Evolutionary conservation across 2,329 filamentous ascomycete genomes (phyloP).

Genomic region (Ilyonectria destructans): DNA sequence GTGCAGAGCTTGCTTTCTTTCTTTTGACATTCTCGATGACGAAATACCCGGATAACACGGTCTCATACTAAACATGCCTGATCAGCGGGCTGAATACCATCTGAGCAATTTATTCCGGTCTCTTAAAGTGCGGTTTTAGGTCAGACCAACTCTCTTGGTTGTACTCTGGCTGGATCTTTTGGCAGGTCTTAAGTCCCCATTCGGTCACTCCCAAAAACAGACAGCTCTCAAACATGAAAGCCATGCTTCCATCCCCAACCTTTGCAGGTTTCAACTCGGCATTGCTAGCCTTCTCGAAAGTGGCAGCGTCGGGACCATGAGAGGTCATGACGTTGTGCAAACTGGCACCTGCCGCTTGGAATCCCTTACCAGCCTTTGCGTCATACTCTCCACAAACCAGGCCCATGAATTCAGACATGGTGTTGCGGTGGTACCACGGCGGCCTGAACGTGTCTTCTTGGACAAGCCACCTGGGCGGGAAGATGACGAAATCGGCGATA

Average conservation of each 20-base stretch:
- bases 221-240: constrained; percentile 81
- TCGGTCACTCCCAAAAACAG: constrained; percentile 81
- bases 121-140: constrained; percentile 41
- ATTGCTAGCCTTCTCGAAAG: constrained; percentile 70
- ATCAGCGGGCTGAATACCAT: not conserved
- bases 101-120: constrained; percentile 17
- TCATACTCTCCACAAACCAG: constrained; percentile 73
- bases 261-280: constrained; percentile 70
- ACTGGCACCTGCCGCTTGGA: constrained; percentile 72
- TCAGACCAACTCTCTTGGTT: constrained; percentile 82
- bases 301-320: constrained; percentile 73
- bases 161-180: constrained; percentile 76
- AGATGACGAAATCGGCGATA: constrained; percentile 81
- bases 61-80: not conserved
- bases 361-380: constrained; percentile 72
- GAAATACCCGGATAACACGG: not conserved
- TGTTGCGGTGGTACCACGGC: constrained; percentile 82
- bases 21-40: not conserved
- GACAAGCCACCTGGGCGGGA: constrained; percentile 81
- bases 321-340: constrained; percentile 82
- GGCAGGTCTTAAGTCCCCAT: constrained; percentile 76
- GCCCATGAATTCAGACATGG: constrained; percentile 78
- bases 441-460: constrained; percentile 80
- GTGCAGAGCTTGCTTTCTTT: not conserved
- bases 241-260: constrained; percentile 75